Conservation (phyloP, 2,329 filamentous ascomycete genomes). For the Fusarium xyrophilum region DNA sequence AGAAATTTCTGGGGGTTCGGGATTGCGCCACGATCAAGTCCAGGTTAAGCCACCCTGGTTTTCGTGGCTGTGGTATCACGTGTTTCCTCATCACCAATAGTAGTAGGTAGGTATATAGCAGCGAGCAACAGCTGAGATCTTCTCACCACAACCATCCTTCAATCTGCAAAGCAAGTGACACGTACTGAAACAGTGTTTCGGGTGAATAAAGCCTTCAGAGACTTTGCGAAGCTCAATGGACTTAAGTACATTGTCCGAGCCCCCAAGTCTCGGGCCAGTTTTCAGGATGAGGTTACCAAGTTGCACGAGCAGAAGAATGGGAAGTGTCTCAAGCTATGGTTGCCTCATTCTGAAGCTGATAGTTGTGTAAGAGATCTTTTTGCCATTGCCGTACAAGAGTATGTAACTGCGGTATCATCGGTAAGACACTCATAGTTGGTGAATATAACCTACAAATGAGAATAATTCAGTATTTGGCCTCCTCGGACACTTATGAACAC, state of each 20-base stretch:
- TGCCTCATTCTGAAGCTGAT: neutral
- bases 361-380: neutral
- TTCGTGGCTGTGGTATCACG: slow-evolving; percentile 21
- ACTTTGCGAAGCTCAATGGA: neutral
- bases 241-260: neutral
- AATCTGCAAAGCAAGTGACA: neutral
- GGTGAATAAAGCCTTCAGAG: neutral
- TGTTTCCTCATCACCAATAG: neutral
- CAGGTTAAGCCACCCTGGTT: neutral
- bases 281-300: slow-evolving; percentile 1
- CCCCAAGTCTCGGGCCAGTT: slow-evolving; percentile 14
- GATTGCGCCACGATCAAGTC: slow-evolving; percentile 31
- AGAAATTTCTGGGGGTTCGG: slow-evolving; percentile 24
- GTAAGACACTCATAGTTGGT: neutral
- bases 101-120: neutral
- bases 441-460: neutral
- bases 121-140: neutral
- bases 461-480: neutral
- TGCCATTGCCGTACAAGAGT: neutral
- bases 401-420: neutral
- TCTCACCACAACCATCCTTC: neutral
- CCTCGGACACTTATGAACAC: neutral
- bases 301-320: slow-evolving; percentile 8
- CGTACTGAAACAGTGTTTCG: slow-evolving; percentile 8
- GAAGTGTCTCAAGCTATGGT: slow-evolving; percentile 24